Evolutionary conservation across 306 rosid genomes (phyloP).

Genomic region (Alnus glutinosa): DNA sequence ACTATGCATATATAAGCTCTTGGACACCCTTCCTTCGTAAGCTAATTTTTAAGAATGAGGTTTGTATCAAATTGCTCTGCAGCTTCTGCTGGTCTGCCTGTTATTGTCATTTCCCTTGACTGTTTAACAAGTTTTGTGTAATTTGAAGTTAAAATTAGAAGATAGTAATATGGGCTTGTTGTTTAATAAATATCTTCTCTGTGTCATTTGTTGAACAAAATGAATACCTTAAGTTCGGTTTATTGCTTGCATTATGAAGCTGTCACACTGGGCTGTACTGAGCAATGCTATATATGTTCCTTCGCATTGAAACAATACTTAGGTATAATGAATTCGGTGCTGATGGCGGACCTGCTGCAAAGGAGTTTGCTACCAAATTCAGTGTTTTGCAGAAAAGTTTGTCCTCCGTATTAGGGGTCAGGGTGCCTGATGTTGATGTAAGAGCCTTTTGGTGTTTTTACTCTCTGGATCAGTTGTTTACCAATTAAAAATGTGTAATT

Average conservation of each 20-base stretch:
- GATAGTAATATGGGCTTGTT: not conserved
- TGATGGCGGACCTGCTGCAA: slow-evolving; percentile 74
- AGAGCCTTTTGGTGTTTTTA: slow-evolving; percentile 27
- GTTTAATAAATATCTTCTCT: not conserved
- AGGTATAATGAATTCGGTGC: slow-evolving; percentile 84
- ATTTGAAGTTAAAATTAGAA: no score
- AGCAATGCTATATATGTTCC: slow-evolving; percentile 9
- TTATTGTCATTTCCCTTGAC: not conserved
- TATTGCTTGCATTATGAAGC: slow-evolving; percentile 6
- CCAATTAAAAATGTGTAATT: slow-evolving; percentile 1
- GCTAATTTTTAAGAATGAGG: no score
- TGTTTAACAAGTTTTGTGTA: no score
- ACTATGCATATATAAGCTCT: no score
- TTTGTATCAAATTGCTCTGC: not conserved
- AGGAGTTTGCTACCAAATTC: slow-evolving; percentile 69
- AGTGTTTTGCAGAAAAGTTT: slow-evolving; percentile 41
- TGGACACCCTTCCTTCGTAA: no score
- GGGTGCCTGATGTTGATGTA: slow-evolving; percentile 61
- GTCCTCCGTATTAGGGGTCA: slow-evolving; percentile 56
- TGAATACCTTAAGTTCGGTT: not conserved
- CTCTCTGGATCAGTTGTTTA: slow-evolving; percentile 8
- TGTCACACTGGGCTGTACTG: not conserved
- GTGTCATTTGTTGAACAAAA: not conserved
- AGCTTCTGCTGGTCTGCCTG: not conserved
- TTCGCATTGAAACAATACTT: slow-evolving; percentile 25